Evolutionary conservation across 2,329 filamentous ascomycete genomes (phyloP).

Genomic region (Pseudopyricularia javanii): DNA sequence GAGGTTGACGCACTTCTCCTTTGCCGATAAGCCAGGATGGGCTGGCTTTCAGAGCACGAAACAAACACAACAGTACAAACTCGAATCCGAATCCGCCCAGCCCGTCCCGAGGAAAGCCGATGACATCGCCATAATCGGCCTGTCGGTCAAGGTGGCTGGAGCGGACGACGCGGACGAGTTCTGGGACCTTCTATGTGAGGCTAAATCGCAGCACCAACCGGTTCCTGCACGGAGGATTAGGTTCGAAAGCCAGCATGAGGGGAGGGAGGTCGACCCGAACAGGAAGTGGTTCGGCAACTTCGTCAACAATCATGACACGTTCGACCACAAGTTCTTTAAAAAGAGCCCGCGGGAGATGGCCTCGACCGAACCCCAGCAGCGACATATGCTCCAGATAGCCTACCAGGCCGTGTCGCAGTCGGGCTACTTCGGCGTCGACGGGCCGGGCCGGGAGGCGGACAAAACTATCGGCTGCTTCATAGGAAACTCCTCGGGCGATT

Average conservation of each 20-base stretch:
- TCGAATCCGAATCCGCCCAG: too few species aligned
- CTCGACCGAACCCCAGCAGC: conserved; percentile 26
- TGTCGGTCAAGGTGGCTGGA: conserved; percentile 19
- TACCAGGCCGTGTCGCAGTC: conserved; percentile 24
- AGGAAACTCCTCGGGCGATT: conserved; percentile 21
- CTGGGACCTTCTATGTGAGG: conserved; percentile 15
- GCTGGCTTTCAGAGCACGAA: too few species aligned
- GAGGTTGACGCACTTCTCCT: not conserved
- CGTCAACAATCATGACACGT: conserved; percentile 12
- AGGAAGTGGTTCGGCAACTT: conserved; percentile 12
- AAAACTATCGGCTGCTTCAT: conserved; percentile 24
- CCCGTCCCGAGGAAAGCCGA: not conserved
- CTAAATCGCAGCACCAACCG: conserved; percentile 17
- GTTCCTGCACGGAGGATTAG: too few species aligned
- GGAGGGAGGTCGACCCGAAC: too few species aligned
- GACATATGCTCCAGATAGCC: conserved; percentile 22
- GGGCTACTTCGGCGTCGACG: conserved; percentile 8
- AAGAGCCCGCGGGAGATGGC: conserved; percentile 21
- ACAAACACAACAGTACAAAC: not conserved
- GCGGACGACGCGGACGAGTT: conserved; percentile 21
- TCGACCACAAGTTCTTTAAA: conserved; percentile 28
- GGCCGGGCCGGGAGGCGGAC: not conserved
- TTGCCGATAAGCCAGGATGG: too few species aligned
- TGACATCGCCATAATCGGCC: conserved; percentile 22
- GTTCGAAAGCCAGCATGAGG: too few species aligned